Percentiles rank a stretch among this genome's conserved stretches.
Evolutionary conservation across 2,329 filamentous ascomycete genomes (phyloP).

Genomic region (Penicillium sp.): DNA sequence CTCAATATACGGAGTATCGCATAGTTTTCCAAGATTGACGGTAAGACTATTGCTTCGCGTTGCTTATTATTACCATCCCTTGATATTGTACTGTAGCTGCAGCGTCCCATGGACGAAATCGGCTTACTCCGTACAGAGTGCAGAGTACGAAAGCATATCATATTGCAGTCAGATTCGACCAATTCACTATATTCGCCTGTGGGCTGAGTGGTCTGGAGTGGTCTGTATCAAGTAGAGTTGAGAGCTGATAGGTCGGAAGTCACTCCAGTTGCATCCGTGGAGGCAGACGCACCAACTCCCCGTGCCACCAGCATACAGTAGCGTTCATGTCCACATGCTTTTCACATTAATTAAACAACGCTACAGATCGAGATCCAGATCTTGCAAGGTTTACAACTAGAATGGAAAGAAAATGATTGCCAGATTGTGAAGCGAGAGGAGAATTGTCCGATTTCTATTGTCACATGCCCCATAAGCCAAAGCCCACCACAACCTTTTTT

Average conservation of each 20-base stretch:
- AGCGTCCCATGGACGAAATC: too few relatives aligned
- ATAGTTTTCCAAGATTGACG: too few relatives aligned
- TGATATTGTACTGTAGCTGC: background rate
- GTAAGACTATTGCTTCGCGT: background rate
- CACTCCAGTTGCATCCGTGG: background rate
- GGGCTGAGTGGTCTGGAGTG: background rate
- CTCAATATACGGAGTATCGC: too few relatives aligned
- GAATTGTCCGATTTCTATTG: conserved; percentile 44
- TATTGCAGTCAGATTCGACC: background rate
- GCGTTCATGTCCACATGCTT: background rate
- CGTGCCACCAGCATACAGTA: background rate
- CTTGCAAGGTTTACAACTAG: conserved; percentile 1
- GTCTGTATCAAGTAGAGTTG: background rate
- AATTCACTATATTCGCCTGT: background rate
- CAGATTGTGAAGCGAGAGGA: conserved; percentile 37
- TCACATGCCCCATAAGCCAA: conserved; percentile 36
- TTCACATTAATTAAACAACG: background rate
- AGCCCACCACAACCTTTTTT: conserved; percentile 34
- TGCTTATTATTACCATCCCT: background rate
- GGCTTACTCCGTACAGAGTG: background rate
- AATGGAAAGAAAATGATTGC: background rate
- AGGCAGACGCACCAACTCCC: background rate
- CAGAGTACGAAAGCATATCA: background rate
- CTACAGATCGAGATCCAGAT: background rate
- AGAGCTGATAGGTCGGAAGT: conserved; percentile 2